Percentiles rank a stretch among this genome's conserved stretches.
phyloP scores from a whole-genome alignment of 805 yeast genomes.

The Ogataea thermomethanolica region DNA sequence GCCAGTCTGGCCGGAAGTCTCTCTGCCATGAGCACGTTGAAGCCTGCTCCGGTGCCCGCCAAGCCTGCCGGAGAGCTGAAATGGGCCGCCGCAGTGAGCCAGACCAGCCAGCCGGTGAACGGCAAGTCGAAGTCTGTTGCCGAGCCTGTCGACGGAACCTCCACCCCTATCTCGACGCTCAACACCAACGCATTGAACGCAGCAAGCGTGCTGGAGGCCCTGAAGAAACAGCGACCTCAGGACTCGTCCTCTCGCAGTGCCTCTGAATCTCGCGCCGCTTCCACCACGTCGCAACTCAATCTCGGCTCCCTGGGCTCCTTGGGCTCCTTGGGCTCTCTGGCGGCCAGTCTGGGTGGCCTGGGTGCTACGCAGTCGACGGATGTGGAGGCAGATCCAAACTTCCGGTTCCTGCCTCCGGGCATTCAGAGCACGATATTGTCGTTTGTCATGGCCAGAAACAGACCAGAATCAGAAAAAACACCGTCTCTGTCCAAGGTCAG shows the following conservation, averaged over 20 bases:
- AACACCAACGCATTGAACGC: slow-evolving; percentile 35
- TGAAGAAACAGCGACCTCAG: slow-evolving; percentile 34
- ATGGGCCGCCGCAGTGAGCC: slow-evolving; percentile 33
- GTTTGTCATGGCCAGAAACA: slow-evolving; percentile 24
- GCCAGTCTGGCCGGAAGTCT: slow-evolving; percentile 14
- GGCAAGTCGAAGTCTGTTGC: slow-evolving; percentile 7
- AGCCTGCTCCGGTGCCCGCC: slow-evolving; percentile 37
- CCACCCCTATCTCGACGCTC: slow-evolving; percentile 10
- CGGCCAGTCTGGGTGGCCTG: background rate
- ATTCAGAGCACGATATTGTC: slow-evolving; percentile 33
- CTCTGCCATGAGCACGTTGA: slow-evolving; percentile 29
- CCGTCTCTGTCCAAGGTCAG: slow-evolving; percentile 25
- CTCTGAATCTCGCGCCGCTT: slow-evolving; percentile 5
- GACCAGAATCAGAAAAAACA: slow-evolving; percentile 14
- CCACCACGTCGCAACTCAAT: slow-evolving; percentile 1
- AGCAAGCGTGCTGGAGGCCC: slow-evolving; percentile 36
- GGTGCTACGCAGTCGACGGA: slow-evolving; percentile 14
- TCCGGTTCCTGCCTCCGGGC: slow-evolving; percentile 35
- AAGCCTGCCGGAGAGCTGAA: slow-evolving; percentile 30
- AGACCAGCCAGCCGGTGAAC: slow-evolving; percentile 17
- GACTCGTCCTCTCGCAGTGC: slow-evolving; percentile 15
- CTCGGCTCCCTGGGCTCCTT: too few species aligned
- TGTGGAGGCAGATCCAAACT: slow-evolving; percentile 25
- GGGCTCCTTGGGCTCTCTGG: too few species aligned
- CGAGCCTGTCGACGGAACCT: slow-evolving; percentile 3